Conservation (phyloP, 2,329 filamentous ascomycete species). For the Phialemoniopsis sp. region DNA sequence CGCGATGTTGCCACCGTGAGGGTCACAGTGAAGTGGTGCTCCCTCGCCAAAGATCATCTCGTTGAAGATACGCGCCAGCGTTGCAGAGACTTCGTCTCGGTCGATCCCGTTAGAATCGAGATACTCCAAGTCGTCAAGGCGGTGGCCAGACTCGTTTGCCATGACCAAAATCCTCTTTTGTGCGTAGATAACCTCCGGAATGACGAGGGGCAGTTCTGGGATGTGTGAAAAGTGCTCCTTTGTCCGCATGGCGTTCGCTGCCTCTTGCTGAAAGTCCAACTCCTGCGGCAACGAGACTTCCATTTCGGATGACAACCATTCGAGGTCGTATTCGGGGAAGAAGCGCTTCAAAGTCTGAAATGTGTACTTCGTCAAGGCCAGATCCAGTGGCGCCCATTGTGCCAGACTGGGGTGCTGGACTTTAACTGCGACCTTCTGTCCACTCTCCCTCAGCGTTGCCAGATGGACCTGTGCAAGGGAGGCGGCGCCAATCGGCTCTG, state of each 20-base stretch:
- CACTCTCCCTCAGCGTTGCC: constrained; percentile 75
- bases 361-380: constrained; percentile 81
- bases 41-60: constrained; percentile 96
- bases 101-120: constrained; percentile 84
- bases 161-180: constrained; percentile 89
- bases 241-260: constrained; percentile 74
- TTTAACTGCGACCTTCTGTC: constrained; percentile 90
- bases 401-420: constrained; percentile 88
- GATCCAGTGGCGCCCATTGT: constrained; percentile 85
- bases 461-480: constrained; percentile 93
- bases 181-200: constrained; percentile 87
- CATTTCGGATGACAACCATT: constrained; percentile 94
- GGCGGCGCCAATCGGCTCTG: constrained; percentile 81
- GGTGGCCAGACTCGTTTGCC: constrained; percentile 83
- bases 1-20: constrained; percentile 93
- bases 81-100: constrained; percentile 90
- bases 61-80: constrained; percentile 90
- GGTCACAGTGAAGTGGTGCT: constrained; percentile 92
- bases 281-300: constrained; percentile 86
- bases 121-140: constrained; percentile 84
- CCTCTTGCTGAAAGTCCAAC: constrained; percentile 84
- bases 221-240: constrained; percentile 76
- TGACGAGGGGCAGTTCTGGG: constrained; percentile 73
- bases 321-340: constrained; percentile 96
- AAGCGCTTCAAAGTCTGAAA: constrained; percentile 87